A percentile compares a stretch with the other conserved stretches of the same genome.
phyloP scores from a whole-genome alignment of 495 filamentous ascomycete genomes.

The Trichocladium antarcticum region DNA sequence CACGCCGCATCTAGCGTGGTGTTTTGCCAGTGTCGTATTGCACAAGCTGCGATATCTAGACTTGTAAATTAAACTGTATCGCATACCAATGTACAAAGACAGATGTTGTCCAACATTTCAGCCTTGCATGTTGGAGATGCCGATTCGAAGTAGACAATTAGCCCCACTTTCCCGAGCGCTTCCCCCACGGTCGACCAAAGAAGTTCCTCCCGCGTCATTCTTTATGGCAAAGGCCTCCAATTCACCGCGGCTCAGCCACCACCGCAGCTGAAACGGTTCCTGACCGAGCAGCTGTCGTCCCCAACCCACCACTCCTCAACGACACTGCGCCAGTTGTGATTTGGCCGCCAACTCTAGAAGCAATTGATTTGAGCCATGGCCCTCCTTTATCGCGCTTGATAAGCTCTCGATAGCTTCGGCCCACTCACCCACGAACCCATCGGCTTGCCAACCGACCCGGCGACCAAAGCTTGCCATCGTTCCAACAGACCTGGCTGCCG shows the following conservation, averaged over 20 bases:
- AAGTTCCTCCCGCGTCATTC: conserved; percentile 6
- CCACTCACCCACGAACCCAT: background rate
- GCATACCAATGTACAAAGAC: background rate
- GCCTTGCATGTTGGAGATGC: no score
- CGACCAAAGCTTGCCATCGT: background rate
- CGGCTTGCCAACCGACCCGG: no score
- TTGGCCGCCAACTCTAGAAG: background rate
- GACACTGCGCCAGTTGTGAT: background rate
- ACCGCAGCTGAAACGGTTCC: background rate
- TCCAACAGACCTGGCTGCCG: background rate
- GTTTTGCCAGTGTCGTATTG: conserved; percentile 4
- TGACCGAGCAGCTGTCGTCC: background rate
- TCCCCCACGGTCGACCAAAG: conserved; percentile 9
- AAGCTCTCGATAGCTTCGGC: background rate
- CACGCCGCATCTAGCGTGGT: conserved; percentile 5
- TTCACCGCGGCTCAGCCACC: conserved; percentile 8
- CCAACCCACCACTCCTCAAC: background rate
- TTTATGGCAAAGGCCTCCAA: background rate
- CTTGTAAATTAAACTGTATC: conserved; percentile 17
- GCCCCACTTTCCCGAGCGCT: background rate
- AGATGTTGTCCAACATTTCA: no score
- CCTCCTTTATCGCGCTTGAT: background rate
- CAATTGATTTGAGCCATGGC: background rate
- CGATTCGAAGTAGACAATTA: background rate
- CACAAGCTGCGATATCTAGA: conserved; percentile 5